phyloP scores from a whole-genome alignment of 257 asterid genomes.

The Ilex aquifolium region DNA sequence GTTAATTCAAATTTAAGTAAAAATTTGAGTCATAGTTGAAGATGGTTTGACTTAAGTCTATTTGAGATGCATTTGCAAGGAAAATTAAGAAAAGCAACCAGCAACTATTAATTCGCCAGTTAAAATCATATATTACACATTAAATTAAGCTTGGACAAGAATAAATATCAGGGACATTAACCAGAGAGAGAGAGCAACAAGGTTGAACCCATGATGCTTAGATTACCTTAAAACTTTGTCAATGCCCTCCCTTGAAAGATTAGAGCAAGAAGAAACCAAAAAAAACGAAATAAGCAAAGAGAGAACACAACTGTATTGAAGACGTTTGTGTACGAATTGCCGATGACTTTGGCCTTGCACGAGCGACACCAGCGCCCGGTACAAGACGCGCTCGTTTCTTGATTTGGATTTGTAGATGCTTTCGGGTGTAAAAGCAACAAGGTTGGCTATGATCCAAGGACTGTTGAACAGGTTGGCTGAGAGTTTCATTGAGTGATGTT shows the following conservation, averaged over 20 bases:
- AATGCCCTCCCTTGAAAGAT: background rate
- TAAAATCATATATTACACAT: too few species aligned
- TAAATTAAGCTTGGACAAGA: too few species aligned
- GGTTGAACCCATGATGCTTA: too few species aligned
- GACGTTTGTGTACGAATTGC: constrained; percentile 8
- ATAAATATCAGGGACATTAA: too few species aligned
- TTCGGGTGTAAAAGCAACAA: background rate
- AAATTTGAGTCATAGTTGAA: too few species aligned
- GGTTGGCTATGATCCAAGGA: background rate
- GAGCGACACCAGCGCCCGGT: background rate
- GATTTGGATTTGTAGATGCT: constrained; percentile 1
- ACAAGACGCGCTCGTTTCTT: background rate
- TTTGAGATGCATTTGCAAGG: too few species aligned
- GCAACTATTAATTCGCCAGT: too few species aligned
- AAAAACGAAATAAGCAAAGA: constrained; percentile 5
- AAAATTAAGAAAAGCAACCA: too few species aligned
- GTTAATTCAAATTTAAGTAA: too few species aligned
- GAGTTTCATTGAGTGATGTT: background rate
- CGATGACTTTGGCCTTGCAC: constrained; percentile 6
- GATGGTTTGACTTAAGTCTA: too few species aligned
- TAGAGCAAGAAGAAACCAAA: constrained; percentile 10
- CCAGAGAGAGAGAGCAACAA: too few species aligned
- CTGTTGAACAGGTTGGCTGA: background rate
- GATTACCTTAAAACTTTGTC: too few species aligned
- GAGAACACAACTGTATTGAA: constrained; percentile 1